A percentile compares a stretch with the other conserved stretches of the same genome.
Conservation (phyloP, 2,329 filamentous ascomycete genomes). For the Microcyclosporella mali region DNA sequence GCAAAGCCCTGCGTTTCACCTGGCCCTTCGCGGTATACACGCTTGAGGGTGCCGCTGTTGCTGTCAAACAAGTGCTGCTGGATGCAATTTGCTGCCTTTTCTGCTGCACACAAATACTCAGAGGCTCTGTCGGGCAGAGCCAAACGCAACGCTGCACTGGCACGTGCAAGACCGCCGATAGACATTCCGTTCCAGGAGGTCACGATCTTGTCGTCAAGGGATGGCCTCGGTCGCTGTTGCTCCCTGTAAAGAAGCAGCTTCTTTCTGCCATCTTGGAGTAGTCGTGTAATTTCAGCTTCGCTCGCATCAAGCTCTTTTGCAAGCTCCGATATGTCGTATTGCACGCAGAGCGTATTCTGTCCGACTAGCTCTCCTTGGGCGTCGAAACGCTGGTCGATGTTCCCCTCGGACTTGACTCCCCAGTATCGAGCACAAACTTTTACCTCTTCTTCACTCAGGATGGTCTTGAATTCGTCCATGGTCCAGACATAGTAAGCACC, state of each 20-base stretch:
- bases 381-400: constrained; percentile 75
- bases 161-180: constrained; percentile 72
- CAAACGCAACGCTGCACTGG: constrained; percentile 60
- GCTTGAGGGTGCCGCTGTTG: constrained; percentile 56
- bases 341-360: constrained; percentile 78
- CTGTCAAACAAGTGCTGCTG: constrained; percentile 65
- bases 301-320: constrained; percentile 68
- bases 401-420: constrained; percentile 76
- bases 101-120: constrained; percentile 59
- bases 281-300: constrained; percentile 60
- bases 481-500: constrained; percentile 96
- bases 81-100: constrained; percentile 66
- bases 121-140: constrained; percentile 45
- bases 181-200: constrained; percentile 84
- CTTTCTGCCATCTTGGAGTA: constrained; percentile 60
- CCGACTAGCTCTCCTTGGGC: constrained; percentile 91
- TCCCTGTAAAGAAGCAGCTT: constrained; percentile 68
- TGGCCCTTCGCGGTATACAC: constrained; percentile 64
- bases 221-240: constrained; percentile 66
- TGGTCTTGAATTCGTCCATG: constrained; percentile 71
- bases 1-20: constrained; percentile 69
- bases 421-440: constrained; percentile 76
- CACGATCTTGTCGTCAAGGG: constrained; percentile 81
- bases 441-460: constrained; percentile 63
- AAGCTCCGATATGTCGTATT: constrained; percentile 61